Evolutionary conservation across 805 yeast species (phyloP).

Genomic region (Starmerella floris): DNA sequence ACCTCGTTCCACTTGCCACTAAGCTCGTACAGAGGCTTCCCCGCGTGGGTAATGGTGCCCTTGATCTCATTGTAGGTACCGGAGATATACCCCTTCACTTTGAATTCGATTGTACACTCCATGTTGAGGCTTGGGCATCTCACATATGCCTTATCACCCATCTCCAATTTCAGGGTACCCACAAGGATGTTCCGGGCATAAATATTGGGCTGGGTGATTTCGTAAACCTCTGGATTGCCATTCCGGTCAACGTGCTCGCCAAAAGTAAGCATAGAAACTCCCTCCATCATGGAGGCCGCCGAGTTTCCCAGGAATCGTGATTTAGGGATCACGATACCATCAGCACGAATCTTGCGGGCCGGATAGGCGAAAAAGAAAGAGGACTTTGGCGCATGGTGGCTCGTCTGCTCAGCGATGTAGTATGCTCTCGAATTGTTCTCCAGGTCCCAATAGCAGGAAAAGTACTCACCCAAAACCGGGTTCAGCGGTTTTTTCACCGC

Average conservation of each 20-base stretch:
- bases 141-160: slow-evolving; percentile 83
- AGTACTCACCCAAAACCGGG: slow-evolving; percentile 86
- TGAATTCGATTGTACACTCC: slow-evolving; percentile 77
- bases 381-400: slow-evolving; percentile 97
- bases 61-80: slow-evolving; percentile 85
- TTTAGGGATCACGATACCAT: slow-evolving; percentile 77
- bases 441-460: slow-evolving; percentile 84
- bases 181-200: slow-evolving; percentile 87
- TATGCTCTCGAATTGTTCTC: slow-evolving; percentile 58
- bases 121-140: slow-evolving; percentile 46
- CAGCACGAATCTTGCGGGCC: slow-evolving; percentile 64
- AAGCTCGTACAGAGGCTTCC: slow-evolving; percentile 49
- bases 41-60: slow-evolving; percentile 51
- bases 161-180: slow-evolving; percentile 77
- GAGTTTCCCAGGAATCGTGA: slow-evolving; percentile 88
- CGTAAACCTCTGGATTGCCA: slow-evolving; percentile 48
- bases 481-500: slow-evolving; percentile 96
- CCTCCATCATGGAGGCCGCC: slow-evolving; percentile 96
- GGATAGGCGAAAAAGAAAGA: slow-evolving; percentile 85
- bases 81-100: slow-evolving; percentile 84
- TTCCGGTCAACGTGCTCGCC: slow-evolving; percentile 37
- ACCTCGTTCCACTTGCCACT: slow-evolving; percentile 90
- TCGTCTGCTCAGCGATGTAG: slow-evolving; percentile 85
- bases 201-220: slow-evolving; percentile 87
- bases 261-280: slow-evolving; percentile 50